phyloP scores from a whole-genome alignment of 2,329 filamentous ascomycete species.

The Pezicula rhizophila region DNA sequence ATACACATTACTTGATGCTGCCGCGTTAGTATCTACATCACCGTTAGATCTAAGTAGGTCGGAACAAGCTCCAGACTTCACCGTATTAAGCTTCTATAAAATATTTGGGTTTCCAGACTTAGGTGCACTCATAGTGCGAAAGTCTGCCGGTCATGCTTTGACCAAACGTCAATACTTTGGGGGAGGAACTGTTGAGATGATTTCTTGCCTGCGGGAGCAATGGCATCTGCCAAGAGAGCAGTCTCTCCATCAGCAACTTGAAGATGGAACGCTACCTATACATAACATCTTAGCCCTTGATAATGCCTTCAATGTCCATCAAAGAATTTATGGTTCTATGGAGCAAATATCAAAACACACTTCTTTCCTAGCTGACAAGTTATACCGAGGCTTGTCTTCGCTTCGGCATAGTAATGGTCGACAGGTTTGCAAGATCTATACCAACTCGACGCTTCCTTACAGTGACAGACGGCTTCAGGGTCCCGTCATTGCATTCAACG shows the following conservation, averaged over 20 bases:
- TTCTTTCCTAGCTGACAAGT: constrained; percentile 50
- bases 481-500: constrained; percentile 77
- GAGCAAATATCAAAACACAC: constrained; percentile 65
- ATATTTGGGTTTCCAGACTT: constrained; percentile 97
- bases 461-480: constrained; percentile 40
- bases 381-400: constrained; percentile 51
- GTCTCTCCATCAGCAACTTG: constrained; percentile 72
- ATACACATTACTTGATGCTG: constrained; percentile 78
- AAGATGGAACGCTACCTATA: constrained; percentile 87
- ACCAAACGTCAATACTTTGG: constrained; percentile 76
- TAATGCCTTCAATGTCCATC: constrained; percentile 65
- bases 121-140: constrained; percentile 76
- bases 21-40: constrained; percentile 72
- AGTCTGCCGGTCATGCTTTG: constrained; percentile 59
- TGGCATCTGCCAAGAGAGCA: constrained; percentile 76
- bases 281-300: constrained; percentile 84
- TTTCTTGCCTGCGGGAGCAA: constrained; percentile 66
- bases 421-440: constrained; percentile 24
- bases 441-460: constrained; percentile 16
- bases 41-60: constrained; percentile 63
- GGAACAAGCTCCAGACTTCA: constrained; percentile 70
- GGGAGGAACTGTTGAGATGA: constrained; percentile 89
- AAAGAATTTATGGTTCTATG: constrained; percentile 66
- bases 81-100: constrained; percentile 85
- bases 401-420: constrained; percentile 61